Base-by-base conservation (phyloP, 441 rosid species). In the Brassica hybrid region DNA sequence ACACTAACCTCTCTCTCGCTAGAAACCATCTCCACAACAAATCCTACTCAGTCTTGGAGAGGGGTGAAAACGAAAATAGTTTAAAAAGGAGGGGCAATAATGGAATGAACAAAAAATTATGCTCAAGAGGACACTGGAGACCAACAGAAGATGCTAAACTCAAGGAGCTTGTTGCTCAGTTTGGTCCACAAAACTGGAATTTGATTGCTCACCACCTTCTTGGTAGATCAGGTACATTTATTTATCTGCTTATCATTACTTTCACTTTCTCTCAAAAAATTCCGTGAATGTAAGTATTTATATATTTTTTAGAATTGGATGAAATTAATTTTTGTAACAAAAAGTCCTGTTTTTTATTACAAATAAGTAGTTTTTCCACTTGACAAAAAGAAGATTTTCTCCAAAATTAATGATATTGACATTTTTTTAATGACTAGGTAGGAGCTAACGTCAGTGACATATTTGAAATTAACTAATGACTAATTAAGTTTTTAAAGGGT, bases 111-210 rank as follows among this genome's bases (percentile, higher is more conserved):
- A 80, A 59, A 18, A 80, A 71, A 27, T 11, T 56, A 17, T 80
- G 79, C 62, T 70, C 79, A 71, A 88, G 97, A 84, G 99, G 99
- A 32, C 99, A 93, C 80, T 95, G 99, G 99, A 88, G 98, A 78
- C 97, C 98, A n/a, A 89, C 90, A 65, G 99, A 95, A 79, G 99
- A 95, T 81, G 88, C 94, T 45, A 89, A 87, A 81, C 98, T 95
- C 36, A 90, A 83, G 74, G 95, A 91, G 71, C 98, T 95, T 71
- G 99, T 95, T 27, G 81, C 89, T 14, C 88, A 86, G 77, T 88
- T 85, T 71, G 99, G 99, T 59, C 98, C 99, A 75, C 97, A 90
- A 81, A 93, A 95, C 81, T 95, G 99, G 99, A 95, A 95, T 82
- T 84, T 88, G 87, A 90, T 93, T 45, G 94, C 98, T 66, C 89